These are phyloP conservation scores for Aspergillus homomorphus DNA, from an alignment of 495 filamentous ascomycete species.

Conservation along the genomic window DNA sequence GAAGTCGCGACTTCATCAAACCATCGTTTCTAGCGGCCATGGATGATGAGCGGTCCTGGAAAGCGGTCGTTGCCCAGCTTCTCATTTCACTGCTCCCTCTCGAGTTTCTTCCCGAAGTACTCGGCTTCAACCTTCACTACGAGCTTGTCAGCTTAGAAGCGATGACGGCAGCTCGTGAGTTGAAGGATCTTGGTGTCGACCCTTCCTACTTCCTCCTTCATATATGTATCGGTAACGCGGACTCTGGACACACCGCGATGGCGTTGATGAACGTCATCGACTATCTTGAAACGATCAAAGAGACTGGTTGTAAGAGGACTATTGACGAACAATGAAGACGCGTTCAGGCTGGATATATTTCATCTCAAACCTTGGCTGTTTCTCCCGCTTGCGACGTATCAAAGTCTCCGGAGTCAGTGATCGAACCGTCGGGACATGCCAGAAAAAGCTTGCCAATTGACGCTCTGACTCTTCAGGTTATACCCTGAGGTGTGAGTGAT, in stretches of 20 bases:
- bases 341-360: slow-evolving; percentile 47
- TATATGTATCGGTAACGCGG: slow-evolving; percentile 48
- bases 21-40: slow-evolving; percentile 24
- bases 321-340: slow-evolving; percentile 39
- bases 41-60: slow-evolving; percentile 37
- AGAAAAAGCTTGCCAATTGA: too few species aligned
- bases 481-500: too few species aligned
- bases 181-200: slow-evolving; percentile 41
- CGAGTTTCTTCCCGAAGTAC: slow-evolving; percentile 51
- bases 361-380: slow-evolving; percentile 26
- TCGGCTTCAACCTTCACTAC: slow-evolving; percentile 52
- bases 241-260: slow-evolving; percentile 50
- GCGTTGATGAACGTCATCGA: slow-evolving; percentile 34
- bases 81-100: slow-evolving; percentile 45
- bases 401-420: not conserved
- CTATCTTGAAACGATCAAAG: slow-evolving; percentile 34
- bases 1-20: slow-evolving; percentile 32
- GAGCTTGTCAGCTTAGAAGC: slow-evolving; percentile 43
- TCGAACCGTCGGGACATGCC: too few species aligned
- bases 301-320: slow-evolving; percentile 21
- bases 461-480: too few species aligned
- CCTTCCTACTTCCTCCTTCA: slow-evolving; percentile 51
- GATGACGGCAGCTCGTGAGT: slow-evolving; percentile 40
- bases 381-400: not conserved
- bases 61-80: slow-evolving; percentile 44